Conservation (phyloP, 2,329 filamentous ascomycete species). For the Alternaria rosae region DNA sequence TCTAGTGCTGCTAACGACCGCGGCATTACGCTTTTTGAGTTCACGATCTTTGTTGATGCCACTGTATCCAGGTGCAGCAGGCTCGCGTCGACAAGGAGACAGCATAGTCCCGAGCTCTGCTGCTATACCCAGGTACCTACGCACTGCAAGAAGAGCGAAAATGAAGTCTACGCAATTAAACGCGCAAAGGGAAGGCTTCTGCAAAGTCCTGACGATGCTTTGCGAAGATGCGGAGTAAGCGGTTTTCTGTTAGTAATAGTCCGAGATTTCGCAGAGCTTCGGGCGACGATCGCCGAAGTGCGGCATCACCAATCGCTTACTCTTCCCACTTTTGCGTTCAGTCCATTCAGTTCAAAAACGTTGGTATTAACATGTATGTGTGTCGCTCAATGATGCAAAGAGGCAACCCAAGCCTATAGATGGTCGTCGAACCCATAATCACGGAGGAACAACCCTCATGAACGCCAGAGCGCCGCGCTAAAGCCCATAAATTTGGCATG, state of each 20-base stretch:
- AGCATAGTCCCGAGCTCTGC: not conserved
- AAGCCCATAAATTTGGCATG: conserved; percentile 3
- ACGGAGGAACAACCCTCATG: not conserved
- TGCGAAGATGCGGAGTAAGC: conserved; percentile 5
- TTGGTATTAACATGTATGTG: not conserved
- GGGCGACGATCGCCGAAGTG: conserved; percentile 14
- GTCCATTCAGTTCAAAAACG: not conserved
- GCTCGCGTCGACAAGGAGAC: not conserved
- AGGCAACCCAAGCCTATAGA: not conserved
- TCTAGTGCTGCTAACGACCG: conserved; percentile 1
- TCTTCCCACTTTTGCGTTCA: not conserved
- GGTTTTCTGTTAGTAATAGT: conserved; percentile 13
- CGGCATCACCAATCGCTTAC: conserved; percentile 1
- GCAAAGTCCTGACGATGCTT: conserved; percentile 1
- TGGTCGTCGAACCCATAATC: not conserved
- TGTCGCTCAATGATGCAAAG: not conserved
- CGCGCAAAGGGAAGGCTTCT: not conserved
- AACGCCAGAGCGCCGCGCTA: conserved; percentile 7
- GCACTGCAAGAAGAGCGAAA: not conserved
- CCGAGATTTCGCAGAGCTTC: conserved; percentile 14
- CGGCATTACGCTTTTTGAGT: not conserved
- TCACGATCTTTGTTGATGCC: not conserved
- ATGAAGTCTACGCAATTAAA: not conserved
- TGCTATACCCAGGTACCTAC: not conserved
- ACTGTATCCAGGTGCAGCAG: not conserved